Base-by-base conservation (phyloP, 768 basidiomycete genomes). In the Coprinopsis strossmayeri region DNA sequence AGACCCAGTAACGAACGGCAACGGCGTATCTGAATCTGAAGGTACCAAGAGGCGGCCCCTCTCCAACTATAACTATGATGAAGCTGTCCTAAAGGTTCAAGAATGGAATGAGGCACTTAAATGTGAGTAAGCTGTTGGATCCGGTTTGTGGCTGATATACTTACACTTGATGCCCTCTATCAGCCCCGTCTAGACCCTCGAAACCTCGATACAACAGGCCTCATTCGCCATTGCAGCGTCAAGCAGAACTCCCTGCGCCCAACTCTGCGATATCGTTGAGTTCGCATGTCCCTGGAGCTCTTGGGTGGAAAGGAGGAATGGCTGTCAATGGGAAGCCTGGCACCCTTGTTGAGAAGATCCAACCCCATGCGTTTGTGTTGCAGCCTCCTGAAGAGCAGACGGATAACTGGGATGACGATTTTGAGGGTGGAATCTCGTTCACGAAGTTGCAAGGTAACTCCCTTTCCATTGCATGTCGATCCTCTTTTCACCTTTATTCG, bases 361-460 rank as follows among this genome's bases (percentile, higher is more conserved):
- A 85, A 43, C 85, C 87, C 3, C 67, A 80, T 46, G 77, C 78
- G 3, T 83, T 86, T 54, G 77, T 73, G 13, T 66, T 88, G 20
- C 84, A 81, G 50, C 76, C 79, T 20, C 86, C 85, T 15, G 87
- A 93, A 68, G 85, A 91, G 55, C 87, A 90, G 61, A 87, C 84
- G 1, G 93, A 96, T 61, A 95, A 93, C 54, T 99, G 96, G 96
- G 96, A 99, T 59, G 91, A 93, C 54, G 96, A 99, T 60, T 99
- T 99, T 55, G 91, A 93, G 61, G 91, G 91, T 55, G 91, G 87
- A 1, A 92, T 93, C 27, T 91, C 91, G 0, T 79, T 90, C 46
- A 81, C 84, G 5, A 95, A 93, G 64, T 64, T 94, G 25, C 87
- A 86, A 69, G 83, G 76, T 76, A 28, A 17, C 61, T 54, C 2